A percentile compares a stretch with the other conserved stretches of the same genome.
phyloP scores from a whole-genome alignment of 495 filamentous ascomycete species.

The Filosporella fistucella region DNA sequence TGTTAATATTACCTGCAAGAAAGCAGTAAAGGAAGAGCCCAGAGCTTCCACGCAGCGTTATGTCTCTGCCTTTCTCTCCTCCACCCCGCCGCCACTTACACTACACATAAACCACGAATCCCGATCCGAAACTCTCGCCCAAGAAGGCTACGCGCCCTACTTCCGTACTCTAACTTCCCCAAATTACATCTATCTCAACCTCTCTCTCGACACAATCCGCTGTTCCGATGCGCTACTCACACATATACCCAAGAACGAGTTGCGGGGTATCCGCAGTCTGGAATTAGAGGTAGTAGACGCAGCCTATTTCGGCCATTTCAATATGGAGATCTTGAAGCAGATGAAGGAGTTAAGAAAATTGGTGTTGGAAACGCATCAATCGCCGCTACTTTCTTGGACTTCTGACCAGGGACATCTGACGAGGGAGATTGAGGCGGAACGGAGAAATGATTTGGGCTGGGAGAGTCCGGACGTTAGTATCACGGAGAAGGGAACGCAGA shows the following conservation, averaged over 20 bases:
- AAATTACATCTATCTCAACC: not conserved
- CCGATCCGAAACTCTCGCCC: conserved; percentile 1
- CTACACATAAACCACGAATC: conserved; percentile 1
- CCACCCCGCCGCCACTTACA: not conserved
- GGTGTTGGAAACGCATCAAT: not conserved
- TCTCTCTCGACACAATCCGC: not conserved
- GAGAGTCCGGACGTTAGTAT: not conserved
- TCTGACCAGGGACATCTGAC: not conserved
- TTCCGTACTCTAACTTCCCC: not conserved
- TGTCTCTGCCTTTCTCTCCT: not conserved
- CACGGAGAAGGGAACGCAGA: not conserved
- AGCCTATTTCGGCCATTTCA: not conserved
- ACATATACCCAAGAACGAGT: not conserved
- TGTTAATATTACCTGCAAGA: conserved; percentile 3
- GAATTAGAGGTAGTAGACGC: not conserved
- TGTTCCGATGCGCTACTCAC: not conserved
- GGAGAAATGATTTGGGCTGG: not conserved
- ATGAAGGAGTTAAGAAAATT: not conserved
- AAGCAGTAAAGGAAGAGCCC: not conserved
- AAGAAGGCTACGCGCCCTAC: not conserved
- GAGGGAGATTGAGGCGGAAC: not conserved
- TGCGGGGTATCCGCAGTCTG: not conserved
- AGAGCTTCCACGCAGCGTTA: not conserved
- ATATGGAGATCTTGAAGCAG: not conserved
- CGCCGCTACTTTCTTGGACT: not conserved